These are phyloP conservation scores for Cytospora paraplurivora DNA, from an alignment of 2,329 filamentous ascomycete species.

Conservation along the genomic window DNA sequence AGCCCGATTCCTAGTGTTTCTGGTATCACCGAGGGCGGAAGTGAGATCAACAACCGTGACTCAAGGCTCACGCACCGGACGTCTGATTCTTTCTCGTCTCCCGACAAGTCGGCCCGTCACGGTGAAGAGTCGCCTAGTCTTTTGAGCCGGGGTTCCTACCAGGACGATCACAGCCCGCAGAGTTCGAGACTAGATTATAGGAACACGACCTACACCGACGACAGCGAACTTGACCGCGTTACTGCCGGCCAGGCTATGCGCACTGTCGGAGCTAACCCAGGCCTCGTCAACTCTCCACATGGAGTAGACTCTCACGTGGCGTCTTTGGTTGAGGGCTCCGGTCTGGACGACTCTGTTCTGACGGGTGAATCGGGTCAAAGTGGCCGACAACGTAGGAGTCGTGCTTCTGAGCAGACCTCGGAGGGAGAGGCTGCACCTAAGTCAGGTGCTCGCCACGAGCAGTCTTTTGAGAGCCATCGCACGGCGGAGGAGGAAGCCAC, in stretches of 20 bases:
- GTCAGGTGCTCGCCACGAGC: constrained; percentile 41
- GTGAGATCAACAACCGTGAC: constrained; percentile 58
- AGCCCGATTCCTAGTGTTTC: constrained; percentile 94
- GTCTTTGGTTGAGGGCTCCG: constrained; percentile 78
- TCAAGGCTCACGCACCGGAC: constrained; percentile 54
- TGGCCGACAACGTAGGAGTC: constrained; percentile 50
- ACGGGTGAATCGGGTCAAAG: constrained; percentile 58
- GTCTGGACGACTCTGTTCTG: constrained; percentile 67
- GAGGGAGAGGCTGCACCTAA: constrained; percentile 40
- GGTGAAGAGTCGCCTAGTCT: constrained; percentile 50
- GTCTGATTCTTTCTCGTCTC: constrained; percentile 63
- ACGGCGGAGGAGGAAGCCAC: constrained; percentile 43
- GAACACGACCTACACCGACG: constrained; percentile 53
- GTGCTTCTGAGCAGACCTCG: constrained; percentile 43
- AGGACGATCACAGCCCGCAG: constrained; percentile 58
- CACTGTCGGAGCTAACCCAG: constrained; percentile 71
- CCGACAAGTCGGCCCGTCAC: constrained; percentile 57
- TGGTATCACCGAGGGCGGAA: constrained; percentile 75
- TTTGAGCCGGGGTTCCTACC: constrained; percentile 54
- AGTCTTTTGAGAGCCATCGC: constrained; percentile 43
- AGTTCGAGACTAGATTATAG: constrained; percentile 60
- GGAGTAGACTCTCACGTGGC: constrained; percentile 89
- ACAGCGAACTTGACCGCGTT: constrained; percentile 60
- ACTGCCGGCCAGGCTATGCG: constrained; percentile 71
- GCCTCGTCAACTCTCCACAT: constrained; percentile 70